Conservation (phyloP, 768 basidiomycete genomes). For the Lentinus tigrinus region DNA sequence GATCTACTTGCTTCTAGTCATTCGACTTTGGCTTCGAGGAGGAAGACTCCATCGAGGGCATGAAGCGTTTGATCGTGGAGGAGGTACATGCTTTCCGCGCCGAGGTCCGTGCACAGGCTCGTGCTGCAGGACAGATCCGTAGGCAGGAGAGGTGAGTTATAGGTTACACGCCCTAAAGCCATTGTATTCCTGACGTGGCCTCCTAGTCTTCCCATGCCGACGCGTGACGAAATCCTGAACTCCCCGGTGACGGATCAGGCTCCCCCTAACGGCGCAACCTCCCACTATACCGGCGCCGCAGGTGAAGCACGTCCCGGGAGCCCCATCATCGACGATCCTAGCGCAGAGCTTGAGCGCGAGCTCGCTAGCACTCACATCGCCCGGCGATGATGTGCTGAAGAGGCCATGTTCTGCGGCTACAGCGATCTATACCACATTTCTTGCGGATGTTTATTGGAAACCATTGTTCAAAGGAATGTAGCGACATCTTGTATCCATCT, state of each 20-base stretch:
- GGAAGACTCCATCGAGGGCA: slow-evolving; percentile 95
- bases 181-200: not conserved
- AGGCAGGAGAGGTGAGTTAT: slow-evolving; percentile 68
- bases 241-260: slow-evolving; percentile 68
- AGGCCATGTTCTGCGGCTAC: not conserved
- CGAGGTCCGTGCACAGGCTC: slow-evolving; percentile 83
- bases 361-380: slow-evolving; percentile 69
- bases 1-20: slow-evolving; percentile 45
- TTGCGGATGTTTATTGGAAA: too few species aligned
- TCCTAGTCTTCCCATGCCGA: slow-evolving; percentile 71
- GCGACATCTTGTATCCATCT: too few species aligned
- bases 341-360: slow-evolving; percentile 82
- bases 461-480: too few species aligned
- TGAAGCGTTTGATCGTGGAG: slow-evolving; percentile 93
- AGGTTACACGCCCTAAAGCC: not conserved
- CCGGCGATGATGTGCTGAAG: slow-evolving; percentile 7
- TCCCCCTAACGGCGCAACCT: slow-evolving; percentile 65
- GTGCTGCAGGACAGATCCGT: slow-evolving; percentile 69
- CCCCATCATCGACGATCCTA: slow-evolving; percentile 83
- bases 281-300: slow-evolving; percentile 53
- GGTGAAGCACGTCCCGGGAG: slow-evolving; percentile 49
- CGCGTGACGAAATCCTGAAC: slow-evolving; percentile 77
- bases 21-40: slow-evolving; percentile 97
- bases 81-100: slow-evolving; percentile 89
- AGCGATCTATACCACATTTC: not conserved